phyloP scores from a whole-genome alignment of 441 rosid species.

The Gossypium trilobum region DNA sequence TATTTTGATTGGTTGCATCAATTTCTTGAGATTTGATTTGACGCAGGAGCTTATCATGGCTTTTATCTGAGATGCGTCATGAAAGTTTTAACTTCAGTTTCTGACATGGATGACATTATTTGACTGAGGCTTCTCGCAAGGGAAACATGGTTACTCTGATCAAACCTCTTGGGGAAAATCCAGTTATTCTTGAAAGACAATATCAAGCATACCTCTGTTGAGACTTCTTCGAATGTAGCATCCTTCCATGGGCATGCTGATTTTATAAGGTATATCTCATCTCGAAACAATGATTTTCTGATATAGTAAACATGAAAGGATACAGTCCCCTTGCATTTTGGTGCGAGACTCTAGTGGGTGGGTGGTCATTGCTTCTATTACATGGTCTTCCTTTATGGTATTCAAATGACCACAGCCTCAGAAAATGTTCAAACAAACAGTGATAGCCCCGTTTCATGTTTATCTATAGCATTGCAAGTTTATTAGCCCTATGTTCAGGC shows the following conservation, averaged over 20 bases:
- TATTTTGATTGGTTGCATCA: not conserved
- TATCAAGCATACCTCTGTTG: not conserved
- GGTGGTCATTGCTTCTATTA: slow-evolving; percentile 1
- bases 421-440: no score
- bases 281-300: not conserved
- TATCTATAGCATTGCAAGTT: not conserved
- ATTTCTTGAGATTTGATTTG: not conserved
- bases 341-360: not conserved
- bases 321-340: not conserved
- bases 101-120: not conserved
- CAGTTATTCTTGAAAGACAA: not conserved
- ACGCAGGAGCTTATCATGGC: not conserved
- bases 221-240: not conserved
- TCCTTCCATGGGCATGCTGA: not conserved
- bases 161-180: not conserved
- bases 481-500: not conserved
- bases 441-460: not conserved
- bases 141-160: not conserved
- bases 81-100: not conserved
- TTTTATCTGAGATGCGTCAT: not conserved
- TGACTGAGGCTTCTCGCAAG: slow-evolving; percentile 6
- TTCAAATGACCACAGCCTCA: not conserved
- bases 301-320: no score
- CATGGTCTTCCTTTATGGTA: slow-evolving; percentile 11
- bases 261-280: not conserved